Conservation (phyloP, 164 flowering plant genomes). For the Buxus sempervirens region DNA sequence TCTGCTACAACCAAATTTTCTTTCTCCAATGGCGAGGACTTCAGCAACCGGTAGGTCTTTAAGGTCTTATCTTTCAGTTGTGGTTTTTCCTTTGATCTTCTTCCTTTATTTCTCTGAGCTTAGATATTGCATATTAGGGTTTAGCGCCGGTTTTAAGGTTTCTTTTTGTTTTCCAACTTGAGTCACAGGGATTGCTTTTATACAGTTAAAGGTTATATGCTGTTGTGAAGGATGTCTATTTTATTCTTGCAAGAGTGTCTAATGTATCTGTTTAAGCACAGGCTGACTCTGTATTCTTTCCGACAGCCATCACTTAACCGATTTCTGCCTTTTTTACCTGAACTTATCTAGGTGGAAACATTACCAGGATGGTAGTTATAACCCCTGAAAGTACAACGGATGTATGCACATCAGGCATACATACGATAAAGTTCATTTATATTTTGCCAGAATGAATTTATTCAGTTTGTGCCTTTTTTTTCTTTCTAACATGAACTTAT, state of each 20-base stretch:
- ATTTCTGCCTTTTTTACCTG: too few species aligned
- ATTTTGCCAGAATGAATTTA: background rate
- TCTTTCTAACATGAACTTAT: too few species aligned
- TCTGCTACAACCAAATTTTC: background rate
- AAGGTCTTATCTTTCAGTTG: background rate
- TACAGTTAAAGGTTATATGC: background rate
- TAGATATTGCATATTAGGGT: background rate
- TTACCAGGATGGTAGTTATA: background rate
- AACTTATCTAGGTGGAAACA: background rate
- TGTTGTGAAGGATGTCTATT: background rate
- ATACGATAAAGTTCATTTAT: too few species aligned
- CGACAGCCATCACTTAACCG: background rate
- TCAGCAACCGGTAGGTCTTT: background rate
- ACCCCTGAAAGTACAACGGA: too few species aligned
- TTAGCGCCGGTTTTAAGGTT: background rate
- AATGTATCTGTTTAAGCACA: too few species aligned
- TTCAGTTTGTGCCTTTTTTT: too few species aligned
- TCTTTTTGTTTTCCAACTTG: background rate
- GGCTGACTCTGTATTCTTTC: background rate
- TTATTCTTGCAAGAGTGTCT: too few species aligned
- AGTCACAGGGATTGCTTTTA: background rate
- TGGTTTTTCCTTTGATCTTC: background rate
- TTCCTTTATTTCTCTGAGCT: background rate
- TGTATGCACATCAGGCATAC: too few species aligned
- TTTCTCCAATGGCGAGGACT: constrained; percentile 1